These are phyloP conservation scores for Boletus rubropictus DNA, from an alignment of 768 basidiomycete genomes.

Conservation along the genomic window DNA sequence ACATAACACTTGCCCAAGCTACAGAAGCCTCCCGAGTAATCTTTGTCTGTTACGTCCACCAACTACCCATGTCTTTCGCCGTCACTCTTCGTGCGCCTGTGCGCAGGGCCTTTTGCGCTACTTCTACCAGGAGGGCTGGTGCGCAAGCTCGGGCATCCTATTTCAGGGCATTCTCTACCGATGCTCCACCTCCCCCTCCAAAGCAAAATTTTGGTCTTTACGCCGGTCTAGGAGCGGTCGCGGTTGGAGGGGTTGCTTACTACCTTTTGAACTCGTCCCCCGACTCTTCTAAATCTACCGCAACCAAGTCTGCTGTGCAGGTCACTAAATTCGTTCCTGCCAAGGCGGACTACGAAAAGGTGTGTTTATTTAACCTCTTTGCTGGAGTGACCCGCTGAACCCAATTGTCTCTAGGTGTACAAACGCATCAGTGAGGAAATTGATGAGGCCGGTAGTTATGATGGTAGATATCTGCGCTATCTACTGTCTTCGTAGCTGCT, in stretches of 20 bases:
- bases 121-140: constrained; percentile 23
- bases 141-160: constrained; percentile 34
- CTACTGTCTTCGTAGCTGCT: not conserved
- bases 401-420: constrained; percentile 59
- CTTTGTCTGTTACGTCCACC: not conserved
- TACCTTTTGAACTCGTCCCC: constrained; percentile 47
- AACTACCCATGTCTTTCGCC: constrained; percentile 50
- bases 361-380: constrained; percentile 19
- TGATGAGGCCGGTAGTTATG: constrained; percentile 69
- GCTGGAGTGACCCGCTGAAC: not conserved
- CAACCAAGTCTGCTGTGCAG: constrained; percentile 58
- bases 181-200: constrained; percentile 36
- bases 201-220: constrained; percentile 57
- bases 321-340: constrained; percentile 67
- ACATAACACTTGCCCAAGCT: constrained; percentile 11
- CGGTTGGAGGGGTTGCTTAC: constrained; percentile 58
- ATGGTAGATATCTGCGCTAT: constrained; percentile 48
- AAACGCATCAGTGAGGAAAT: constrained; percentile 76
- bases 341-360: constrained; percentile 89
- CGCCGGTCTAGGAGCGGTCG: constrained; percentile 56
- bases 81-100: constrained; percentile 43
- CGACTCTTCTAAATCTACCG: constrained; percentile 45
- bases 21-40: constrained; percentile 9
- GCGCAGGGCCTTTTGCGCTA: constrained; percentile 39
- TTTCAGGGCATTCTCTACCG: constrained; percentile 58